Evolutionary conservation across 495 filamentous ascomycete genomes (phyloP), one percentile per base, ranked within the genome.

Genomic region (Penicillium bovifimosum): DNA sequence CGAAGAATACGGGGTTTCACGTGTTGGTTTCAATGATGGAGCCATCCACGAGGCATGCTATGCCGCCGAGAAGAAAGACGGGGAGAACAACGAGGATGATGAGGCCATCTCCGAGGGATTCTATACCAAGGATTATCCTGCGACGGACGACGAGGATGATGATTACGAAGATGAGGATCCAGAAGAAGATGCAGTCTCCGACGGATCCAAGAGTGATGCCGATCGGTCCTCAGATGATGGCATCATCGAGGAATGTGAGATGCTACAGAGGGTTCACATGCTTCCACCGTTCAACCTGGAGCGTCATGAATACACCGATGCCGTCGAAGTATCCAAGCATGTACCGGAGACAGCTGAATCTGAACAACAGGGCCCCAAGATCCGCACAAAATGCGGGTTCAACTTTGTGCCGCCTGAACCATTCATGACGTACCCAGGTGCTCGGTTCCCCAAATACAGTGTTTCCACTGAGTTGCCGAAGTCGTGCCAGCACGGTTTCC

Each of bases 201-300:
- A 65, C 16, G 60, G 59, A 14, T 27, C 42, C 17, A 43, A 54
- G 8, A 14, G n/a, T 20, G 35, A 54, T 3, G 41, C 35, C 4
- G 47, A 46, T 9, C 36, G 34, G 4, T 43, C 31, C 18, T 65
- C 47, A 2, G 51, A 49, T 7, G 26, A 43, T 35, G 57, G 45
- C 9, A 0, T 5, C 24, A n/a, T 31, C 14, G 41, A 17, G 16
- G n/a, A 43, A 8, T 8, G 1, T 6, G 24, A 10, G 6, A 33
- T 6, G 18, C 13, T 20, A 4, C 44, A 24, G 8, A 47, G 9
- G 5, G 13, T 13, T 14, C 7, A 29, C 9, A 6, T 18, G 0
- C 8, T 3, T 2, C 9, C 20, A 3, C 11, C 26, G 7, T 8
- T 43, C 17, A 13, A 28, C n/a, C 26, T 42, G 27, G 40, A 9